Evolutionary conservation across 1,284 basidiomycete species (phyloP).

Genomic region (Cutaneotrichosporon sp.): DNA sequence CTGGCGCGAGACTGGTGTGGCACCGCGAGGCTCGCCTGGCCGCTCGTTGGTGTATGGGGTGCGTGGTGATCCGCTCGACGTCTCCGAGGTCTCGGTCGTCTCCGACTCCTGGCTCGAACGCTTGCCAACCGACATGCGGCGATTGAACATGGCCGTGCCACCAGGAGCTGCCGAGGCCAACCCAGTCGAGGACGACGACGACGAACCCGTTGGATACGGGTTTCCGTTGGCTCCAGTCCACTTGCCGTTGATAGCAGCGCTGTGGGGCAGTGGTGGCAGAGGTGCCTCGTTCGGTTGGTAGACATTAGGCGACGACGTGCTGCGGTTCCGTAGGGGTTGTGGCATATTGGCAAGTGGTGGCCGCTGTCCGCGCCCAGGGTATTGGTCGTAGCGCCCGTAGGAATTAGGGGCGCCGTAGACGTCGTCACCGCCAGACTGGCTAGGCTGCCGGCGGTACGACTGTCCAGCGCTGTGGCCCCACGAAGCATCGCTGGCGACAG

Average conservation of each 20-base stretch:
- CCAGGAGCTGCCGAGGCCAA: conserved; percentile 28
- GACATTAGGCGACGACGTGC: conserved; percentile 55
- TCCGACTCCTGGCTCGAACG: conserved; percentile 44
- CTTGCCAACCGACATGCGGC: conserved; percentile 26
- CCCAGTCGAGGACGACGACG: conserved; percentile 35
- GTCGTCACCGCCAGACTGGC: conserved; percentile 19
- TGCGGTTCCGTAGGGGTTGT: conserved; percentile 49
- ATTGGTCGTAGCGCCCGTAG: conserved; percentile 29
- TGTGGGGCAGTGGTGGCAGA: conserved; percentile 30
- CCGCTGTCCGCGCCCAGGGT: conserved; percentile 32
- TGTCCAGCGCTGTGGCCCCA: conserved; percentile 18
- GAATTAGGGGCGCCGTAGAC: conserved; percentile 15
- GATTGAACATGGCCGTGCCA: conserved; percentile 45
- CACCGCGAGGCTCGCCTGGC: conserved; percentile 49
- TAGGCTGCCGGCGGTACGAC: conserved; percentile 10
- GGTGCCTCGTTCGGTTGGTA: conserved; percentile 46
- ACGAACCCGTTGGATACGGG: conserved; percentile 22
- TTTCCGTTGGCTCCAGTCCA: conserved; percentile 18
- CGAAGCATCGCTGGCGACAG: conserved; percentile 42
- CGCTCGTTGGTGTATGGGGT: conserved; percentile 59
- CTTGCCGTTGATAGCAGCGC: conserved; percentile 13
- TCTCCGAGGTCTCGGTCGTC: conserved; percentile 51
- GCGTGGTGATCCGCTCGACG: conserved; percentile 47
- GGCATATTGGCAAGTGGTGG: conserved; percentile 21
- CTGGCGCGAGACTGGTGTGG: conserved; percentile 39